These are phyloP conservation scores for Ophiostoma piceae DNA, from an alignment of 2,329 filamentous ascomycete species.

Conservation along the genomic window DNA sequence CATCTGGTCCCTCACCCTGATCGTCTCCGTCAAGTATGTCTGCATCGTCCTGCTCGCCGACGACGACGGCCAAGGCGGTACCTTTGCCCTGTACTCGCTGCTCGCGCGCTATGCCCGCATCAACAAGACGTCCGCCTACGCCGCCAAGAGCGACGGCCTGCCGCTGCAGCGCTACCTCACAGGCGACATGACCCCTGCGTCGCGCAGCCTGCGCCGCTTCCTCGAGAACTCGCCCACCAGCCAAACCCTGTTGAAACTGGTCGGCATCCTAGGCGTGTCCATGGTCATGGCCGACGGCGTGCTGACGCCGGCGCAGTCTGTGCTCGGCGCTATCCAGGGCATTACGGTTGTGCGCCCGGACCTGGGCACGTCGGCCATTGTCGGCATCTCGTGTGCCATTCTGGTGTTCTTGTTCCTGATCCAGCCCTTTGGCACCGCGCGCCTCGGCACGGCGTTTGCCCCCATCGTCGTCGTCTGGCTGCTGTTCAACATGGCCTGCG, in stretches of 20 bases:
- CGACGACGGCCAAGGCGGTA: slow-evolving; percentile 64
- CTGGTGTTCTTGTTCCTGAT: slow-evolving; percentile 58
- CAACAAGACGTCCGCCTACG: slow-evolving; percentile 52
- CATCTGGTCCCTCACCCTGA: slow-evolving; percentile 63
- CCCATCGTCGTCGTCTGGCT: slow-evolving; percentile 65
- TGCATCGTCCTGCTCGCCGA: slow-evolving; percentile 61
- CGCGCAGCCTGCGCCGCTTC: slow-evolving; percentile 48
- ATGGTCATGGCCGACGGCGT: slow-evolving; percentile 62
- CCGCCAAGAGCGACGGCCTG: slow-evolving; percentile 43
- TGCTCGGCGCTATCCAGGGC: slow-evolving; percentile 64
- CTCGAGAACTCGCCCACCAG: slow-evolving; percentile 53
- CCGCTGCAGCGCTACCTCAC: slow-evolving; percentile 56
- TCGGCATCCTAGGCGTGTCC: slow-evolving; percentile 61
- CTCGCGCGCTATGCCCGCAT: slow-evolving; percentile 59
- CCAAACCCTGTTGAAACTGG: slow-evolving; percentile 51
- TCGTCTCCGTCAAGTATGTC: slow-evolving; percentile 65
- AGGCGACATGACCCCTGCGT: slow-evolving; percentile 49
- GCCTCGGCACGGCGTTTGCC: slow-evolving; percentile 56
- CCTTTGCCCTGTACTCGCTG: slow-evolving; percentile 57
- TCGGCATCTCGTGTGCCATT: slow-evolving; percentile 61
- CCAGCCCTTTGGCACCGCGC: slow-evolving; percentile 60
- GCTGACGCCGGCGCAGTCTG: slow-evolving; percentile 64
- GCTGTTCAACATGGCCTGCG: slow-evolving; percentile 55
- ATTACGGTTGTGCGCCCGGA: slow-evolving; percentile 53
- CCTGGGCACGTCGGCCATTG: slow-evolving; percentile 52